phyloP scores from a whole-genome alignment of 2,329 filamentous ascomycete genomes.

The Colletotrichum euphorbiae region DNA sequence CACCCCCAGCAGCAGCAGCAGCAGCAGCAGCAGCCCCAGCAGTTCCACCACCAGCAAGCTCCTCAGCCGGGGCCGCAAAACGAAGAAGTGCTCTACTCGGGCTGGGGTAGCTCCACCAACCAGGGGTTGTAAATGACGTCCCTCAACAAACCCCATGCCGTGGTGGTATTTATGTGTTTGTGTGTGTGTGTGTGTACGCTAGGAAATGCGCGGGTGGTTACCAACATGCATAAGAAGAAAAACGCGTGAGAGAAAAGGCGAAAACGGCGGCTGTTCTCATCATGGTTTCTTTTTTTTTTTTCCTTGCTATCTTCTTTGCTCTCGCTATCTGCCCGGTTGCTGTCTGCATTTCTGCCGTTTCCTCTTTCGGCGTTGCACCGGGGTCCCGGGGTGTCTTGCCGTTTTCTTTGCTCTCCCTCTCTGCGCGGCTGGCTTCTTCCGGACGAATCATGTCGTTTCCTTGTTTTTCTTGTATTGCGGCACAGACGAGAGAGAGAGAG shows the following conservation, averaged over 20 bases:
- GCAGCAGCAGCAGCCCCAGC: conserved; percentile 13
- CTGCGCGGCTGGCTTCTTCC: not conserved
- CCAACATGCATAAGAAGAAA: not conserved
- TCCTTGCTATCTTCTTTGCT: not conserved
- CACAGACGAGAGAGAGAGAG: conserved; percentile 7
- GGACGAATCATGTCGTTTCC: not conserved
- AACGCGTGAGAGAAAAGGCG: not conserved
- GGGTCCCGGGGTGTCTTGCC: not conserved
- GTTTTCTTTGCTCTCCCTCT: not conserved
- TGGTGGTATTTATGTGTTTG: not conserved
- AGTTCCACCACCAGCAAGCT: not conserved
- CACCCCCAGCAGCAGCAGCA: conserved; percentile 9
- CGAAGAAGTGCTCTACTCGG: conserved; percentile 22
- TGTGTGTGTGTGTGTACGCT: not conserved
- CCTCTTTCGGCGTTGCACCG: conserved; percentile 1
- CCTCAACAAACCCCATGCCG: no score
- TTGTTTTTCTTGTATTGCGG: not conserved
- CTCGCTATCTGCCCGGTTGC: not conserved
- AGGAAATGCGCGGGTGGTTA: not conserved
- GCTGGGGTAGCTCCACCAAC: conserved; percentile 19
- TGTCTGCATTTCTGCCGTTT: not conserved
- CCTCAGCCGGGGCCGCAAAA: not conserved
- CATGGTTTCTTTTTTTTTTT: not conserved
- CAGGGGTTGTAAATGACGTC: conserved; percentile 19
- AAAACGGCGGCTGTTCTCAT: not conserved